These are phyloP conservation scores for Aspergillus bertholletiae DNA, from an alignment of 495 filamentous ascomycete species.

Conservation along the genomic window DNA sequence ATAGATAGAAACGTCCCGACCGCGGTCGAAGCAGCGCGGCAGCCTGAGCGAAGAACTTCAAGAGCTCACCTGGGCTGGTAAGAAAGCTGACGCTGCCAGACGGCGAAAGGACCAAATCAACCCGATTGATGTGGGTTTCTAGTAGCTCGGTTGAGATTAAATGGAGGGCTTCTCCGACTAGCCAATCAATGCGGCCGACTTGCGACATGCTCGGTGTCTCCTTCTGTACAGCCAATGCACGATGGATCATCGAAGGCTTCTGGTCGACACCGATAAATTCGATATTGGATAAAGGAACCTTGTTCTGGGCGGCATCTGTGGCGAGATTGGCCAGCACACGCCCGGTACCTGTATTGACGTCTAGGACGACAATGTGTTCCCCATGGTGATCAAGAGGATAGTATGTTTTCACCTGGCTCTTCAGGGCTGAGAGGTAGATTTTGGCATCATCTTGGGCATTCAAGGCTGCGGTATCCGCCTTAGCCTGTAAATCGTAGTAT, in stretches of 20 bases:
- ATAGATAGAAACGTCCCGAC: neutral
- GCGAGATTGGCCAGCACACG: neutral
- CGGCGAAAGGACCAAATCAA: neutral
- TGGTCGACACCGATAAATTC: neutral
- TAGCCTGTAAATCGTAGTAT: neutral
- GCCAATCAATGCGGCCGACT: neutral
- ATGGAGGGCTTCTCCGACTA: neutral
- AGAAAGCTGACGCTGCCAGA: neutral
- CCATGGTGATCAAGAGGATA: neutral
- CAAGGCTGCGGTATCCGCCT: neutral
- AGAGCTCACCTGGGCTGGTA: neutral
- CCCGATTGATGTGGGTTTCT: neutral
- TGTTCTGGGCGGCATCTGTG: neutral
- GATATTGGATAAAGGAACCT: neutral
- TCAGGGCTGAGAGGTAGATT: neutral
- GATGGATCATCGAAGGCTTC: neutral
- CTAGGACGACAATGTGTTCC: neutral
- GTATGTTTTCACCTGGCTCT: neutral
- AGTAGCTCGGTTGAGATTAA: neutral
- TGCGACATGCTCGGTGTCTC: neutral
- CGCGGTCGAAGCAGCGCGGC: neutral
- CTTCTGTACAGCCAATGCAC: neutral
- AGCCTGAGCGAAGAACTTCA: neutral
- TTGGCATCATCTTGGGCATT: neutral
- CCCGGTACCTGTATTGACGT: neutral